Evolutionary conservation across 371 early-diverging fungal genomes (phyloP).

Genomic region (Lichtheimia ramosa): DNA sequence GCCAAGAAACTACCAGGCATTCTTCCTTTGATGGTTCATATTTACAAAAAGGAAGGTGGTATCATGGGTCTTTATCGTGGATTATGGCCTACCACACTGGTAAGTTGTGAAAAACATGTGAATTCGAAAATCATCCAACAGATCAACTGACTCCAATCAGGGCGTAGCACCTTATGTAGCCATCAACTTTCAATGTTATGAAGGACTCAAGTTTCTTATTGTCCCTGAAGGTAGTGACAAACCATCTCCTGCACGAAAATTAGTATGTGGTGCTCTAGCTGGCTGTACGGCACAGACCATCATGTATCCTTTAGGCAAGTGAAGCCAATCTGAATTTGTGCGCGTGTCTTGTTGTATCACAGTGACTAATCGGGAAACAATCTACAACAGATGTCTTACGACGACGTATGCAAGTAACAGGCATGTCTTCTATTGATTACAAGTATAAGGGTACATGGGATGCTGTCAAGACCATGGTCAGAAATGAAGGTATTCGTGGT

Average conservation of each 20-base stretch:
- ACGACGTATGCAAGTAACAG: constrained; percentile 86
- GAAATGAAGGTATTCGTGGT: constrained; percentile 64
- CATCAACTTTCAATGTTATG: constrained; percentile 84
- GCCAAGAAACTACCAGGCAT: constrained; percentile 69
- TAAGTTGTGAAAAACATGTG: constrained; percentile 24
- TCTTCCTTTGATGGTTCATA: constrained; percentile 58
- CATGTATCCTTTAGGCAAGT: constrained; percentile 80
- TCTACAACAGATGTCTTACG: constrained; percentile 68
- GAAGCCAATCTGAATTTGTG: constrained; percentile 21
- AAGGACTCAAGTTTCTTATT: constrained; percentile 70
- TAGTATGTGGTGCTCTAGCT: constrained; percentile 87
- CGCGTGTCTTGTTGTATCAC: background rate
- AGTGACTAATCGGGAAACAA: background rate
- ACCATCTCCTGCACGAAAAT: constrained; percentile 64
- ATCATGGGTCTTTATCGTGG: constrained; percentile 83
- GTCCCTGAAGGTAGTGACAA: constrained; percentile 65
- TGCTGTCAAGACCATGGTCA: constrained; percentile 66
- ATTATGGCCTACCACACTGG: constrained; percentile 78
- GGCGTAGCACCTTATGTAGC: constrained; percentile 89
- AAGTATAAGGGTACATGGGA: constrained; percentile 80
- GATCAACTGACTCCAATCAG: constrained; percentile 19
- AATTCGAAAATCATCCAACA: background rate
- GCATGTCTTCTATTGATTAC: constrained; percentile 71
- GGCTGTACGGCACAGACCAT: constrained; percentile 90
- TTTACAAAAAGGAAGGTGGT: constrained; percentile 81